These are phyloP conservation scores for Helicostylum pulchrum DNA, from an alignment of 192 early-diverging fungal species.

Conservation along the genomic window DNA sequence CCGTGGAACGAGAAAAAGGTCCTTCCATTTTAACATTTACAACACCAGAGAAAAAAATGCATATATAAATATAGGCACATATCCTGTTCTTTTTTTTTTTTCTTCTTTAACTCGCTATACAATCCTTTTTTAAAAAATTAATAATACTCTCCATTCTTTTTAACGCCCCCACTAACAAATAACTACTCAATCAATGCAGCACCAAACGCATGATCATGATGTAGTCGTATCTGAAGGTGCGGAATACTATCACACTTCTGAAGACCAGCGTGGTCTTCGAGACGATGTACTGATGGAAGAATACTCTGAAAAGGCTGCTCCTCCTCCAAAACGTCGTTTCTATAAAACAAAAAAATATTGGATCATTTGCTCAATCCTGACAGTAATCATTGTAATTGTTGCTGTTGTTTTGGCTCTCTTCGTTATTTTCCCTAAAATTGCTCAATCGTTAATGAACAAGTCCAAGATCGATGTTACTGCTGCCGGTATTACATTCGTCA, in stretches of 20 bases:
- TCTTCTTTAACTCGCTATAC: too few relatives aligned
- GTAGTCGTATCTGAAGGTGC: slow-evolving; percentile 1
- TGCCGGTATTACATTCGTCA: slow-evolving; percentile 41
- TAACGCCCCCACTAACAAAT: too few relatives aligned
- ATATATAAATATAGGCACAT: too few relatives aligned
- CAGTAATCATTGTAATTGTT: slow-evolving; percentile 41
- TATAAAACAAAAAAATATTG: slow-evolving; percentile 52
- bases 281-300: slow-evolving; percentile 31
- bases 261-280: background rate
- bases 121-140: too few relatives aligned
- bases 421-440: slow-evolving; percentile 52
- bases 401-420: slow-evolving; percentile 48
- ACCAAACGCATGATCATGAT: slow-evolving; percentile 3
- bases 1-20: too few relatives aligned
- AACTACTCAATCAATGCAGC: too few relatives aligned
- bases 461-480: slow-evolving; percentile 35
- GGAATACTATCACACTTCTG: slow-evolving; percentile 3
- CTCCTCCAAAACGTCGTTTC: slow-evolving; percentile 39
- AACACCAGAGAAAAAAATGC: too few relatives aligned
- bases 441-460: slow-evolving; percentile 48
- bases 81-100: too few relatives aligned
- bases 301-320: slow-evolving; percentile 39
- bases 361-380: slow-evolving; percentile 51
- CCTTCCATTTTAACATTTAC: too few relatives aligned
- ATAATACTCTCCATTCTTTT: too few relatives aligned